Base-by-base conservation (phyloP, 306 rosid species). In the Cicer chorassanicum region DNA sequence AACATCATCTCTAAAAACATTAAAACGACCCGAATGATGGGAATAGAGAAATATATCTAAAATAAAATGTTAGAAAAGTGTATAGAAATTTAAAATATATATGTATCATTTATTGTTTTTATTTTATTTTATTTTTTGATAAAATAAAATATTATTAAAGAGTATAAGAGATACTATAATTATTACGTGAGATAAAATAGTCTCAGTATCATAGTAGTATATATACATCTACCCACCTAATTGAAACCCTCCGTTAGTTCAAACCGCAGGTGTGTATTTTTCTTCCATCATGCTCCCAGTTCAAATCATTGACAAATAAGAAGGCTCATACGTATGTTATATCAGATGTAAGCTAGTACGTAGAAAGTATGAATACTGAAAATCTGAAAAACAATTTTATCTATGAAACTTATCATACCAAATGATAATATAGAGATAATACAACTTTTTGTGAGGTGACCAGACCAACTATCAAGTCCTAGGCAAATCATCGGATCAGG, bases 31-130 rank as follows among this genome's bases (percentile, higher is more conserved):
- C 1, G 1, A 1, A 19, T 1, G 21, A 19, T 19, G 1, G 21
- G 21, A 19, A 19, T 19, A 1, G 21, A 19, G 29, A 21, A 21
- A 21, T 21, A 21, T 21, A 21, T 21, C 2, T 21, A 21, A 21
- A 21, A 2, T 21, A 1, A 21, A 2, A 21, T 1, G 0, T 21
- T 21, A 2, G 2, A 21, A 0, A 2, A 1, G 2, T 1, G 0
- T 21, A 21, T 21, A 0, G 2, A 21, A 21, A 21, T 21, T 21
- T 21, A 0, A 21, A 21, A 21, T 21, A 2, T 21, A 21, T 21
- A 0, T 21, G 1, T 0, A 19, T 19, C 21, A 16, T 16, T 16
- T 16, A 1, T 19, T 19, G 21, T 19, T 19, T 19, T 19, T 19
- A 2, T 21, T 1, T 0, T 21, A 1, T 21, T 21, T 21, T 21